phyloP scores from a whole-genome alignment of 208 protist genomes.

The Crithidia thermophila region DNA sequence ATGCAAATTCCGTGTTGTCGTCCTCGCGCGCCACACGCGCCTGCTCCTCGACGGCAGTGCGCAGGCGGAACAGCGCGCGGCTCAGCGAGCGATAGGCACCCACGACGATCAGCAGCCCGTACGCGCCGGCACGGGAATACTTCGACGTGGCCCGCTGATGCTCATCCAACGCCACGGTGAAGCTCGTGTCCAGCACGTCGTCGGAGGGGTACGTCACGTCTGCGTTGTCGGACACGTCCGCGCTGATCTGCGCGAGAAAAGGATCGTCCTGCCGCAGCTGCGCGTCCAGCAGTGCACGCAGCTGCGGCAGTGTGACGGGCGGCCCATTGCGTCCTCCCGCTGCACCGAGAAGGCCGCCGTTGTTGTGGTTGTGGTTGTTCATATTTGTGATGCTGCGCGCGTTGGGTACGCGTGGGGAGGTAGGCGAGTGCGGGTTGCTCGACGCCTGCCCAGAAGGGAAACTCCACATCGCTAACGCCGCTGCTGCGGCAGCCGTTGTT shows the following conservation, averaged over 20 bases:
- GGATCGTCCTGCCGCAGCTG: conserved; percentile 1
- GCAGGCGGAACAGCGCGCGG: conserved; percentile 42
- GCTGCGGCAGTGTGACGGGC: neutral
- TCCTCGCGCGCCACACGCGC: conserved; percentile 42
- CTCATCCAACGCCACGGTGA: conserved; percentile 9
- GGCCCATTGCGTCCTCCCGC: too few relatives aligned
- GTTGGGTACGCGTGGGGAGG: too few relatives aligned
- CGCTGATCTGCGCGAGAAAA: neutral
- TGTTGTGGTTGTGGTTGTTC: neutral
- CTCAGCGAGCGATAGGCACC: conserved; percentile 57
- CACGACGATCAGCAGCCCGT: conserved; percentile 59
- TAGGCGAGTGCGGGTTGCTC: too few relatives aligned
- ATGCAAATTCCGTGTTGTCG: conserved; percentile 42
- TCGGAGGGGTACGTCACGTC: neutral
- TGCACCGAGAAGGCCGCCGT: too few relatives aligned
- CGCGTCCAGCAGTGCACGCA: conserved; percentile 3
- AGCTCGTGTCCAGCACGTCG: conserved; percentile 2
- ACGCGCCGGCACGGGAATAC: conserved; percentile 34
- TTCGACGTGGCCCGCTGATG: conserved; percentile 12
- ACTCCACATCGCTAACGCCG: too few relatives aligned
- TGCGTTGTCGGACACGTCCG: neutral
- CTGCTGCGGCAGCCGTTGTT: too few relatives aligned
- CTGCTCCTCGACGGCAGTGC: conserved; percentile 57
- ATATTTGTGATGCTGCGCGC: too few relatives aligned
- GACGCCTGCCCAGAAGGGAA: too few relatives aligned